A percentile compares a stretch with the other conserved stretches of the same genome.
Evolutionary conservation across 1,284 basidiomycete genomes (phyloP).

Genomic region (Sphaerobolus stellatus): DNA sequence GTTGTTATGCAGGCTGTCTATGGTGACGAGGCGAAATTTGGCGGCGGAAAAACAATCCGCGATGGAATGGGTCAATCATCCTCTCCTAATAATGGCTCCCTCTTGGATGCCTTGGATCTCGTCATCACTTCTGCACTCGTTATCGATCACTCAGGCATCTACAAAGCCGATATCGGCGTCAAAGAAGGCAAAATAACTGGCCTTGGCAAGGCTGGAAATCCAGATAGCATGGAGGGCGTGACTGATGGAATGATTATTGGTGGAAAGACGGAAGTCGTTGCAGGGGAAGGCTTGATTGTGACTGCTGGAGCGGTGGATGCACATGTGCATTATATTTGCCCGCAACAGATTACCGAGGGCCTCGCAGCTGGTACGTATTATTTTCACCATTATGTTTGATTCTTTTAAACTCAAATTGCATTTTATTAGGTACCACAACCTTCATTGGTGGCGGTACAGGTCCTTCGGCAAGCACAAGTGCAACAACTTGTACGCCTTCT

Average conservation of each 20-base stretch:
- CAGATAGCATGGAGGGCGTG: conserved; percentile 88
- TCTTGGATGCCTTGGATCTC: conserved; percentile 77
- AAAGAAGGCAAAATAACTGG: conserved; percentile 82
- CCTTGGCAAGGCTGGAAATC: conserved; percentile 97
- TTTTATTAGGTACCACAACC: conserved; percentile 59
- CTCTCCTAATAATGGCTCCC: too few species aligned
- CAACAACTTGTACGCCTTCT: conserved; percentile 94
- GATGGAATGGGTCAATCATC: conserved; percentile 97
- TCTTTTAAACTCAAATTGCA: conserved; percentile 18
- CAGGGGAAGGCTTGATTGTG: conserved; percentile 90
- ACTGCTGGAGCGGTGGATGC: conserved; percentile 94
- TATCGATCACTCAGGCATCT: conserved; percentile 91
- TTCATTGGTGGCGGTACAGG: conserved; percentile 94
- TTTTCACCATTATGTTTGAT: conserved; percentile 17
- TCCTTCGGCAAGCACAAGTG: conserved; percentile 86
- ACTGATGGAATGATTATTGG: conserved; percentile 77
- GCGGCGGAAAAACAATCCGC: conserved; percentile 91
- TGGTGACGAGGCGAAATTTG: conserved; percentile 98
- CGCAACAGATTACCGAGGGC: conserved; percentile 80
- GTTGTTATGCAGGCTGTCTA: conserved; percentile 58
- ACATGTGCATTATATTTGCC: conserved; percentile 93
- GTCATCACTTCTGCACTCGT: conserved; percentile 96
- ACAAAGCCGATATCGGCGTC: conserved; percentile 94
- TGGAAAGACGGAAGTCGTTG: conserved; percentile 90
- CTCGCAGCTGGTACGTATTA: conserved; percentile 50